phyloP scores from a whole-genome alignment of 2,329 filamentous ascomycete species.

The Exophiala spinifera region DNA sequence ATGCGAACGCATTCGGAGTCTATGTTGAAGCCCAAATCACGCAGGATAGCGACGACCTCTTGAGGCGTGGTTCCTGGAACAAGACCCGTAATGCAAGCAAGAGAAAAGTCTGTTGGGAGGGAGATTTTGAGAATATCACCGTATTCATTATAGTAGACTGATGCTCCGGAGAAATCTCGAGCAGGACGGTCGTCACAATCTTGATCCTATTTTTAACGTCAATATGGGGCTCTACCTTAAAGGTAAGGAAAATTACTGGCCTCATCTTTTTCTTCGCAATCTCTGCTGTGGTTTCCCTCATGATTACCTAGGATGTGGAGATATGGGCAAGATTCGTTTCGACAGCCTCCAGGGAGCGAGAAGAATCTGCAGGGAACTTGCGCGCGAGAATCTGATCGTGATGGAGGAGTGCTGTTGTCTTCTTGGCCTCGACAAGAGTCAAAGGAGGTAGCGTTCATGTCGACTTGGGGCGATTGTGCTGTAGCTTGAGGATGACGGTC shows the following conservation, averaged over 20 bases:
- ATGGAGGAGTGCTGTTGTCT: not conserved
- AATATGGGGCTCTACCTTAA: not conserved
- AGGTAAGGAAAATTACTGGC: conserved; percentile 10
- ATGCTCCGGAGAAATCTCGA: conserved; percentile 28
- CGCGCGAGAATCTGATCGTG: conserved; percentile 6
- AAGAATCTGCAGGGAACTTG: conserved; percentile 5
- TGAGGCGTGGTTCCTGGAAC: conserved; percentile 16
- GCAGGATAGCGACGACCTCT: conserved; percentile 19
- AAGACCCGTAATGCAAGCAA: conserved; percentile 27
- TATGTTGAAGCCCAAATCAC: conserved; percentile 23
- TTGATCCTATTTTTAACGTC: conserved; percentile 4
- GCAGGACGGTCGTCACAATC: conserved; percentile 25
- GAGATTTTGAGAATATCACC: conserved; percentile 30
- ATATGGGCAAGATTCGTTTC: conserved; percentile 3
- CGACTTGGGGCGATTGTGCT: conserved; percentile 7
- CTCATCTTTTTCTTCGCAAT: conserved; percentile 13
- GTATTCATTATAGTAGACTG: conserved; percentile 25
- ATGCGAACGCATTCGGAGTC: conserved; percentile 20
- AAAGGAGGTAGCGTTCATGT: conserved; percentile 2
- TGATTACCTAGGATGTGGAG: not conserved
- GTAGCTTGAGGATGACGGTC: conserved; percentile 17
- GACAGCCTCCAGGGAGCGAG: conserved; percentile 4
- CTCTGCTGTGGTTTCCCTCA: not conserved
- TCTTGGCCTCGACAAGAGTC: not conserved
- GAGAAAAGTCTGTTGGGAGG: conserved; percentile 30